Evolutionary conservation across 441 rosid species (phyloP).

Genomic region (Erodium trifolium): DNA sequence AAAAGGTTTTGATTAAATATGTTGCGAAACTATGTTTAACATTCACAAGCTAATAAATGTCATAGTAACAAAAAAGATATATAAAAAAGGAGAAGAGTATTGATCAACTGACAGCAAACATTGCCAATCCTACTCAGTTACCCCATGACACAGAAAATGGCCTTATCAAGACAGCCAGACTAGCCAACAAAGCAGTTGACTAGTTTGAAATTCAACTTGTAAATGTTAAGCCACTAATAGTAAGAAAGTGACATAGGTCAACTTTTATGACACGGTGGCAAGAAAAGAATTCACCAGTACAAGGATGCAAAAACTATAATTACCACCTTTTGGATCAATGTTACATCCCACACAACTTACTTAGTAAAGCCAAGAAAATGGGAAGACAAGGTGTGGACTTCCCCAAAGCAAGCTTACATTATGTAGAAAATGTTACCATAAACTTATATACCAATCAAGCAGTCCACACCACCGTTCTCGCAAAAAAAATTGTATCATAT

Average conservation of each 20-base stretch:
- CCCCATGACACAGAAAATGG: not conserved
- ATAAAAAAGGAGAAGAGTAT: not conserved
- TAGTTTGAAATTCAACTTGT: too few relatives aligned
- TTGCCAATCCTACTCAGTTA: not conserved
- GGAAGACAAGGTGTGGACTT: not conserved
- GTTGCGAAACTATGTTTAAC: not conserved
- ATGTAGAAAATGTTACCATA: not conserved
- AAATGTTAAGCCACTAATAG: too few relatives aligned
- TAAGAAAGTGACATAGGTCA: too few relatives aligned
- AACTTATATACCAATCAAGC: constrained; percentile 16
- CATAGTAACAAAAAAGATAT: not conserved
- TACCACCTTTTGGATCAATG: not conserved
- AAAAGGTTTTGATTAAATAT: not conserved
- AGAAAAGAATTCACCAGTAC: not conserved
- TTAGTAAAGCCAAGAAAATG: not conserved
- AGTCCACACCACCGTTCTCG: constrained; percentile 19
- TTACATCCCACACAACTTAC: not conserved
- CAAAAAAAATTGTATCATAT: constrained; percentile 14
- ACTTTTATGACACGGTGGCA: not conserved
- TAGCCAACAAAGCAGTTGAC: not conserved
- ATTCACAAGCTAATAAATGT: not conserved
- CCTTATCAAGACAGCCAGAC: not conserved
- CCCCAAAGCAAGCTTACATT: not conserved
- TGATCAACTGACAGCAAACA: not conserved
- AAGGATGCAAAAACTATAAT: not conserved